Base-by-base conservation (phyloP, 345 rosid species). In the Theobroma cacao region DNA sequence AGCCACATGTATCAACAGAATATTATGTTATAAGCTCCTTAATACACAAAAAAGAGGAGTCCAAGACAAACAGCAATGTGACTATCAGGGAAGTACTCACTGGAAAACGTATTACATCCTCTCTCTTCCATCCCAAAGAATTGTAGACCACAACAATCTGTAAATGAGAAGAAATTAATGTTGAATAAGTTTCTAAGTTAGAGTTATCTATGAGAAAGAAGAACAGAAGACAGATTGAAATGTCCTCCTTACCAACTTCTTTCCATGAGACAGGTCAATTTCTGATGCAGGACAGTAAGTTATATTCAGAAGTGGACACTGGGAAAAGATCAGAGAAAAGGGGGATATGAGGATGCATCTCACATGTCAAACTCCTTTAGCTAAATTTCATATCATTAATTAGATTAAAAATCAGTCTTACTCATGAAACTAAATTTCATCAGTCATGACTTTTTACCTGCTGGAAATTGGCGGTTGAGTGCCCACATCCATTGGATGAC, bases 261-360 rank as follows among this genome's bases (percentile, higher is more conserved):
- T 87, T 61, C 95, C 97, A 3, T 75, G 72, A 68, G 94, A 89
- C 24, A 82, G 82, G 70, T 82, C 82, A 64, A 81, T 72, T 89
- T 96, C 99, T 70, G 98, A 89, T 69, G 97, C 86, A 71, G 97
- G 94, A 74, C 99, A 96, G 79, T 91, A 94, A 81, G 94, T 94
- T 86, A 96, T 89, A 87, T 96, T 96, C 89, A 96, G 82, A 84
- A 96, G 94, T 41, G 93, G 94, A 84, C 99, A 96, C 99, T 96
- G 94, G 36, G 74, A 75, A 33, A 60, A 67, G 31, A 76, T 36
- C 18, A 9, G 5, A 13, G 22, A 61, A 52, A 45, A 34, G 7
- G 7, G 64, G 15, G 63, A 34, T 52, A 56, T 73, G 34, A 75
- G 66, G 40, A 68, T 22, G 58, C 45, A 66, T 43, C 41, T 53